Conservation (phyloP, 345 rosid species). For the Crucihimalaya himalaica region DNA sequence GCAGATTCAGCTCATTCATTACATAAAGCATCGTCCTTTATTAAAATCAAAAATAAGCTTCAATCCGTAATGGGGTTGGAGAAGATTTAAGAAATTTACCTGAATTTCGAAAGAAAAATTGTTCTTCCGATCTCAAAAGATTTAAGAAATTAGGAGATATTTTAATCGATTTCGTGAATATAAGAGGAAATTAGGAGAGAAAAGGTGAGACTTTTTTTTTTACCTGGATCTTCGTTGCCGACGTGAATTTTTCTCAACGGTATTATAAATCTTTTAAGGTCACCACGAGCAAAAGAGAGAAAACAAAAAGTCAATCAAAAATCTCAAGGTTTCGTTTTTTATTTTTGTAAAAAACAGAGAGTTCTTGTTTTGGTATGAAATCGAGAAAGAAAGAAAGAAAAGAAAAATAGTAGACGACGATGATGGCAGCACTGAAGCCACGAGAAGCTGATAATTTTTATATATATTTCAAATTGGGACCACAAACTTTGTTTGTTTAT, state of each 20-base stretch:
- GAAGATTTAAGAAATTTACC: slow-evolving; percentile 1
- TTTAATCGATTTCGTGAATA: neutral
- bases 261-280: neutral
- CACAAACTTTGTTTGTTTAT: neutral
- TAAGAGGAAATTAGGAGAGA: neutral
- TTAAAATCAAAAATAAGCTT: neutral
- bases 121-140: slow-evolving; percentile 32
- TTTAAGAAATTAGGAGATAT: neutral
- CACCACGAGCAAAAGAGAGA: neutral
- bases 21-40: neutral
- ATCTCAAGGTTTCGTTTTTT: neutral
- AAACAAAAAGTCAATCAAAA: slow-evolving; percentile 4
- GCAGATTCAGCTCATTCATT: neutral
- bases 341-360: neutral
- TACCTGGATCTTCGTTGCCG: slow-evolving; percentile 29
- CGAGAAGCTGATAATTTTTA: neutral
- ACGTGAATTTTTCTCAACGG: slow-evolving; percentile 3
- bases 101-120: slow-evolving; percentile 7
- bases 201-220: neutral
- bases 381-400: neutral
- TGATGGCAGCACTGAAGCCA: slow-evolving; percentile 7
- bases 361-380: slow-evolving; percentile 19
- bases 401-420: neutral
- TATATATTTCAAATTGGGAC: slow-evolving; percentile 3
- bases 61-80: neutral